Conservation (phyloP, 495 filamentous ascomycete genomes). For the Aspergillus hancockii region DNA sequence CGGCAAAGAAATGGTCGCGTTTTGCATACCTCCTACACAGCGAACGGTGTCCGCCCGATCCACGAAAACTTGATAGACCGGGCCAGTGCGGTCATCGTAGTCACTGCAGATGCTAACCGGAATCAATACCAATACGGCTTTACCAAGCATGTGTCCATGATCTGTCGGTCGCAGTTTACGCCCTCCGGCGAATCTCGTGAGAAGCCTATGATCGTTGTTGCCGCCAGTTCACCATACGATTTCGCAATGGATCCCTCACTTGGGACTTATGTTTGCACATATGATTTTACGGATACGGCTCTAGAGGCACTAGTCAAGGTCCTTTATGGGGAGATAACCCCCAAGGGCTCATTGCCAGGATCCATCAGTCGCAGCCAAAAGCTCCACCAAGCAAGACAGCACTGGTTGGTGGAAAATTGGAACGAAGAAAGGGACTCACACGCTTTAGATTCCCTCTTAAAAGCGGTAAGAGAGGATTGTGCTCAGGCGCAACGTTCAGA, state of each 20-base stretch:
- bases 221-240: slow-evolving; percentile 89
- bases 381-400: slow-evolving; percentile 74
- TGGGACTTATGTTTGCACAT: slow-evolving; percentile 88
- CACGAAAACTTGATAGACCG: slow-evolving; percentile 88
- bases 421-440: slow-evolving; percentile 72
- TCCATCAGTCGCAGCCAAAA: slow-evolving; percentile 82
- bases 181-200: slow-evolving; percentile 56
- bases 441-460: slow-evolving; percentile 68
- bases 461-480: slow-evolving; percentile 59
- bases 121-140: slow-evolving; percentile 91
- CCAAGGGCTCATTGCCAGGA: slow-evolving; percentile 73
- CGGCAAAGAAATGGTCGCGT: slow-evolving; percentile 79
- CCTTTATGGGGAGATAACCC: slow-evolving; percentile 73
- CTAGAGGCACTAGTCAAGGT: slow-evolving; percentile 79
- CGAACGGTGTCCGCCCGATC: slow-evolving; percentile 82
- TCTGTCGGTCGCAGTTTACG: slow-evolving; percentile 72
- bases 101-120: slow-evolving; percentile 87
- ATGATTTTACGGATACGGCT: slow-evolving; percentile 90
- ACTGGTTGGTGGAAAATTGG: slow-evolving; percentile 87
- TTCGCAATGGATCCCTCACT: slow-evolving; percentile 90
- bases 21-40: slow-evolving; percentile 87
- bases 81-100: slow-evolving; percentile 79
- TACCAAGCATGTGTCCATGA: slow-evolving; percentile 91
- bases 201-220: slow-evolving; percentile 77
- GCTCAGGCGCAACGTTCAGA: slow-evolving; percentile 57